These are phyloP conservation scores for Plasmodium reichenowi DNA, from an alignment of 169 alveolate genomes.

Conservation along the genomic window DNA sequence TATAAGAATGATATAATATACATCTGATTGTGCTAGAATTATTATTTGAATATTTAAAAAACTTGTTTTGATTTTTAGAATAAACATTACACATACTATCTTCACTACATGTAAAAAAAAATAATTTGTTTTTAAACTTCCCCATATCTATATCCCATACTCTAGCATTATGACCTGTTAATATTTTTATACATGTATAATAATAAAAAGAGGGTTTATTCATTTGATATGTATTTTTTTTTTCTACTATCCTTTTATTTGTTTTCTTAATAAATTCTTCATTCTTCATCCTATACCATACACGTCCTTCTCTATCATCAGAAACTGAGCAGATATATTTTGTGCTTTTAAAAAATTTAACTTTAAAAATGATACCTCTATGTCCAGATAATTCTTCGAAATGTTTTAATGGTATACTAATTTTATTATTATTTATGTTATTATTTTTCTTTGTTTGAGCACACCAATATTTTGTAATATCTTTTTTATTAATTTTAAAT, in stretches of 20 bases:
- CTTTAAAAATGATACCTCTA: constrained; percentile 73
- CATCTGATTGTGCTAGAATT: constrained; percentile 40
- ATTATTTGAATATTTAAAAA: constrained; percentile 25
- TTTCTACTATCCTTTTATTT: neutral
- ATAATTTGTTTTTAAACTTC: constrained; percentile 8
- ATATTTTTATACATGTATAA: constrained; percentile 17
- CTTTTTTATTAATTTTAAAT: constrained; percentile 14
- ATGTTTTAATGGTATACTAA: constrained; percentile 1
- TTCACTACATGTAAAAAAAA: constrained; percentile 69
- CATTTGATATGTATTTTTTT: neutral
- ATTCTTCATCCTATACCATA: constrained; percentile 23
- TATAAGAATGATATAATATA: constrained; percentile 24
- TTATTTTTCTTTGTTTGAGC: neutral
- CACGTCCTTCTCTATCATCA: constrained; percentile 73
- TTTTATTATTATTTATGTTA: constrained; percentile 6
- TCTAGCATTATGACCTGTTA: constrained; percentile 67
- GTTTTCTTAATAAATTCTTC: neutral
- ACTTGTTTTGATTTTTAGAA: neutral
- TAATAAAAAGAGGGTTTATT: neutral
- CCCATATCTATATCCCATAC: constrained; percentile 74
- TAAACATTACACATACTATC: constrained; percentile 57
- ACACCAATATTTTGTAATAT: neutral
- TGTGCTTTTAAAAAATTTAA: constrained; percentile 44
- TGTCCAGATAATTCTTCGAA: constrained; percentile 50
- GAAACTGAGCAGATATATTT: constrained; percentile 60